Evolutionary conservation across 345 rosid genomes (phyloP).

Genomic region (Eucalyptus dawsonii): DNA sequence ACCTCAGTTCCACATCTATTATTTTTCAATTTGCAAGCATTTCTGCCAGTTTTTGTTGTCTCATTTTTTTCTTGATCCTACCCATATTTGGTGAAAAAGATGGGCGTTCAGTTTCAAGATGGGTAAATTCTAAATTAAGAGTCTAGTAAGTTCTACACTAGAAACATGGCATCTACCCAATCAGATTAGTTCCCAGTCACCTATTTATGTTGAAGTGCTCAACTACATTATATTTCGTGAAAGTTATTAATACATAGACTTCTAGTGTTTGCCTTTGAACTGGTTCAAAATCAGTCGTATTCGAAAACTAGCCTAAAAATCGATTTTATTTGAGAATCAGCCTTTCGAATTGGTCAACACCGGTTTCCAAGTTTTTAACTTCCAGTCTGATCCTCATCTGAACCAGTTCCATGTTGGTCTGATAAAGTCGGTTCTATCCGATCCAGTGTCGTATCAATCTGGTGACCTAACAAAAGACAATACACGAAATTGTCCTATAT

Average conservation of each 20-base stretch:
- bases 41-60: too few relatives aligned
- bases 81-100: too few relatives aligned
- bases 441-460: accelerated
- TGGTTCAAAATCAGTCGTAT: neutral
- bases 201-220: neutral
- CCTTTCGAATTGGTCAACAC: neutral
- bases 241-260: neutral
- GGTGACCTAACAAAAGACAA: neutral
- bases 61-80: too few relatives aligned
- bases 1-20: too few relatives aligned
- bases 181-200: accelerated
- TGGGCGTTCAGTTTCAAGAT: neutral
- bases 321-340: neutral
- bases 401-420: neutral
- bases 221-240: neutral
- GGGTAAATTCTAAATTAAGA: neutral
- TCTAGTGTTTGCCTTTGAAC: accelerated
- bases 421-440: accelerated
- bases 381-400: accelerated
- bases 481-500: neutral
- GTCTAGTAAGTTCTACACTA: accelerated
- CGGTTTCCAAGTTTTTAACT: neutral
- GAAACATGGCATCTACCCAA: accelerated
- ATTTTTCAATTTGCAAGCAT: too few relatives aligned
- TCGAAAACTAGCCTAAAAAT: accelerated